Conservation (phyloP, 2,329 filamentous ascomycete genomes). For the Albifimbria verrucaria region DNA sequence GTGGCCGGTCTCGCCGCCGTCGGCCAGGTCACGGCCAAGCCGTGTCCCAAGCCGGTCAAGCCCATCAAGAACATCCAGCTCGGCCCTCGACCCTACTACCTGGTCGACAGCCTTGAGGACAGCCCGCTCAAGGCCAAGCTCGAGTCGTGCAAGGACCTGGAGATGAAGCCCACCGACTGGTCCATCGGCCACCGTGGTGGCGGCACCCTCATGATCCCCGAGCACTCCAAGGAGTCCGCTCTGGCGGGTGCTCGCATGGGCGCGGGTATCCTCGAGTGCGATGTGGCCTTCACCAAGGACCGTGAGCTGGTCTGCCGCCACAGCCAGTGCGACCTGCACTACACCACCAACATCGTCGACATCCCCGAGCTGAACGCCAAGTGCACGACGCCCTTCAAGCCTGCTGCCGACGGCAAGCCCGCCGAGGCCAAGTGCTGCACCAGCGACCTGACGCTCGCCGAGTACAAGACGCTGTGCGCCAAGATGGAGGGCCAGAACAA, state of each 20-base stretch:
- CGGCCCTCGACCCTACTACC: conserved; percentile 62
- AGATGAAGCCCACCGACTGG: conserved; percentile 49
- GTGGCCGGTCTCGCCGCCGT: conserved; percentile 26
- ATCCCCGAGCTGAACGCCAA: conserved; percentile 61
- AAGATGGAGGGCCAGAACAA: conserved; percentile 67
- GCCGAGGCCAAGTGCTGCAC: conserved; percentile 69
- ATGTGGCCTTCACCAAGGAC: conserved; percentile 65
- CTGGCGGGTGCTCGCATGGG: conserved; percentile 65
- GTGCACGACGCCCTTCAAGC: conserved; percentile 60
- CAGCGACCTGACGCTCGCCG: conserved; percentile 64
- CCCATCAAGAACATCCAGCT: conserved; percentile 51
- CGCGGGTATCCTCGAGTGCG: conserved; percentile 64
- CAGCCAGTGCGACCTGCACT: conserved; percentile 65
- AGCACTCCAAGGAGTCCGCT: conserved; percentile 58
- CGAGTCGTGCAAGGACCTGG: conserved; percentile 52
- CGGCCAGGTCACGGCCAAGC: conserved; percentile 22
- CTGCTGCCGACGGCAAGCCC: conserved; percentile 43
- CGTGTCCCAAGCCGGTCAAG: conserved; percentile 17
- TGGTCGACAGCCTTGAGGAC: conserved; percentile 61
- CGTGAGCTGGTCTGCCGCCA: conserved; percentile 66
- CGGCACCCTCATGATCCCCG: conserved; percentile 60
- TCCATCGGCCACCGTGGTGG: conserved; percentile 62
- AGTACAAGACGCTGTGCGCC: conserved; percentile 65
- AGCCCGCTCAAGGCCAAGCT: conserved; percentile 58
- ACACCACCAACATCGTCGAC: conserved; percentile 64